Evolutionary conservation across 495 filamentous ascomycete species (phyloP).

Genomic region (Extremus antarcticus): DNA sequence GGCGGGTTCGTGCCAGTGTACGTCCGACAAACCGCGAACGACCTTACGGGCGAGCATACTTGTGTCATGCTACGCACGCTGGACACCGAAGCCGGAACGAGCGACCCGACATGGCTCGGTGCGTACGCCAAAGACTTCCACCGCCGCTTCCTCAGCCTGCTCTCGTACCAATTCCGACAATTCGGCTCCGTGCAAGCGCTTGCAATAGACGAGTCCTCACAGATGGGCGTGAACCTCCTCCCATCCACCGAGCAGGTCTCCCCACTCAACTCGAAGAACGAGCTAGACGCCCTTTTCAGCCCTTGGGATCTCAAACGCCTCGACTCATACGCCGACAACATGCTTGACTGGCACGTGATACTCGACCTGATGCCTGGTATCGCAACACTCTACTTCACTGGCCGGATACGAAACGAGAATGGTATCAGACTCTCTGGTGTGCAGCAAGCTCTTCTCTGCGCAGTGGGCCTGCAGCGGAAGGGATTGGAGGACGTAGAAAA

Average conservation of each 20-base stretch:
- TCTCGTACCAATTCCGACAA: conserved; percentile 83
- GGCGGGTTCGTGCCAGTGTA: conserved; percentile 83
- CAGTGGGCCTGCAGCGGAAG: conserved; percentile 82
- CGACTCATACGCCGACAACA: conserved; percentile 89
- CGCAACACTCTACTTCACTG: conserved; percentile 70
- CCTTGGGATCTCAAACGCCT: conserved; percentile 91
- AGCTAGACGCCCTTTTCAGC: conserved; percentile 65
- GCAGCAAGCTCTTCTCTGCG: conserved; percentile 75
- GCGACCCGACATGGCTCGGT: conserved; percentile 70
- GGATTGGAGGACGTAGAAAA: conserved; percentile 68
- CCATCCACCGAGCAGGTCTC: conserved; percentile 32
- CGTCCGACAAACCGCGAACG: conserved; percentile 88
- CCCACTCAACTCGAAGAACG: conserved; percentile 50
- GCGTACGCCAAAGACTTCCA: conserved; percentile 92
- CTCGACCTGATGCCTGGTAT: conserved; percentile 81
- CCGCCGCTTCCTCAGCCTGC: conserved; percentile 70
- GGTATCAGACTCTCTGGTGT: conserved; percentile 59
- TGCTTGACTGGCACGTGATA: conserved; percentile 95
- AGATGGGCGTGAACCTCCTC: conserved; percentile 55
- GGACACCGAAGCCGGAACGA: conserved; percentile 34
- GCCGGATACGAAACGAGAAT: conserved; percentile 45
- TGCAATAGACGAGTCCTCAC: conserved; percentile 80
- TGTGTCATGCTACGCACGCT: conserved; percentile 91
- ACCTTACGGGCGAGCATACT: conserved; percentile 93
- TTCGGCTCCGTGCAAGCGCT: conserved; percentile 75